Evolutionary conservation across 23 red algal genomes (phyloP).

Genomic region (Gracilaria gracilis): DNA sequence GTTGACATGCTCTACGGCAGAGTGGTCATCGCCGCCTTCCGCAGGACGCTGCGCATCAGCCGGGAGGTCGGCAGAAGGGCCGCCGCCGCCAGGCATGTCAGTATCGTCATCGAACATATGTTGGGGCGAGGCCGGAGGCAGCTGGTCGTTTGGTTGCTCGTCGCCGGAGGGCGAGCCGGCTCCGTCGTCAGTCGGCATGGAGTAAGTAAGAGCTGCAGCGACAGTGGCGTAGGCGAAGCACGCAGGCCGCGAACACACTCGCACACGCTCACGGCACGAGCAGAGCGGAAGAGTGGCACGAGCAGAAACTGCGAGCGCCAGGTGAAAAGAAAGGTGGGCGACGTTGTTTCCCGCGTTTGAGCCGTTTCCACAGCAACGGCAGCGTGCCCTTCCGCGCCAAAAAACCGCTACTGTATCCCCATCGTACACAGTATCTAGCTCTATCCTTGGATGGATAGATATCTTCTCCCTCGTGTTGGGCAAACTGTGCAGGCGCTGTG

Average conservation of each 20-base stretch:
- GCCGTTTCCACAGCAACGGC: neutral
- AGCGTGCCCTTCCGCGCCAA: neutral
- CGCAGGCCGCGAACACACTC: neutral
- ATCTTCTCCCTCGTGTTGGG: too few species aligned
- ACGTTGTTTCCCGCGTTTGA: slow-evolving; percentile 3
- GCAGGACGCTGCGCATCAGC: neutral
- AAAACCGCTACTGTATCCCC: neutral
- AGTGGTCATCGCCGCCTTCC: neutral
- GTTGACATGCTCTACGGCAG: neutral
- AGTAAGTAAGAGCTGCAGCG: neutral
- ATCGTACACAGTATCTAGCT: too few species aligned
- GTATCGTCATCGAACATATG: slow-evolving; percentile 36
- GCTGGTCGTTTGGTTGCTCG: neutral
- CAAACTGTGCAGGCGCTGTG: too few species aligned
- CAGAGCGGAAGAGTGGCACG: neutral
- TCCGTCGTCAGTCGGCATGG: slow-evolving; percentile 1
- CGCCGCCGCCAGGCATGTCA: neutral
- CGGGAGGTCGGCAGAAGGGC: too few species aligned
- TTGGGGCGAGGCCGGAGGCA: neutral
- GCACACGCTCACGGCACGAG: neutral
- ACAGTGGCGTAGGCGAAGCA: neutral
- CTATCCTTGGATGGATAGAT: too few species aligned
- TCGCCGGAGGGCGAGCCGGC: neutral
- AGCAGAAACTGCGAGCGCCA: neutral
- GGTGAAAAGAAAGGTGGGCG: neutral